Percentiles rank a stretch among this genome's conserved stretches.
These are phyloP conservation scores for Adansonia grandidieri DNA, from an alignment of 441 rosid genomes.

Conservation along the genomic window DNA sequence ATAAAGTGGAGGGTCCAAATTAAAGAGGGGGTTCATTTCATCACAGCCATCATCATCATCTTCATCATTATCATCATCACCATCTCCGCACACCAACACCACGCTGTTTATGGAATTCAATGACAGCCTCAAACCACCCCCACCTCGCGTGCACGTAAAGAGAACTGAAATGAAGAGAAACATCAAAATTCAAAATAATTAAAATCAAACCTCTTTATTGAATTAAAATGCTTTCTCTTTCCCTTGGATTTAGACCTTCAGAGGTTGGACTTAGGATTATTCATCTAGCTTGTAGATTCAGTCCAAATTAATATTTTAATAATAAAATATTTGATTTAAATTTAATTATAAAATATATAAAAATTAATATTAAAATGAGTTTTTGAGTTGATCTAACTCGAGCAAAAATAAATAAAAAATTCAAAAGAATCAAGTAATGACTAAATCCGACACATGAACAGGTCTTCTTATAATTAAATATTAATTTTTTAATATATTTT, in stretches of 20 bases:
- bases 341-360: too few species aligned
- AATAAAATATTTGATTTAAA: too few species aligned
- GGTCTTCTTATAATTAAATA: neutral
- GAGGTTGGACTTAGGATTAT: too few species aligned
- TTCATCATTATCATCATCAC: neutral
- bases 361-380: too few species aligned
- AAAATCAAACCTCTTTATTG: neutral
- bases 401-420: too few species aligned
- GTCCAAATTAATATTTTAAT: too few species aligned
- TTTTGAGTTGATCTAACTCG: too few species aligned
- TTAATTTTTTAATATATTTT: neutral
- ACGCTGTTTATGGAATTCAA: slow-evolving; percentile 28
- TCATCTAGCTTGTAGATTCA: too few species aligned
- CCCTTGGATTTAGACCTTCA: too few species aligned
- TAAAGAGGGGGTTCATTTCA: slow-evolving; percentile 27
- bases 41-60: slow-evolving; percentile 11
- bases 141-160: slow-evolving; percentile 47
- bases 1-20: slow-evolving; percentile 21
- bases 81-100: slow-evolving; percentile 16
- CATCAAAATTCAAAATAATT: too few species aligned
- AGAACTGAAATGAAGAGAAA: neutral
- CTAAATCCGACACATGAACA: too few species aligned
- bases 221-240: neutral
- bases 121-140: neutral
- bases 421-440: too few species aligned